Base-by-base conservation (phyloP, 2,329 filamentous ascomycete genomes). In the Hymenoscyphus repandus region DNA sequence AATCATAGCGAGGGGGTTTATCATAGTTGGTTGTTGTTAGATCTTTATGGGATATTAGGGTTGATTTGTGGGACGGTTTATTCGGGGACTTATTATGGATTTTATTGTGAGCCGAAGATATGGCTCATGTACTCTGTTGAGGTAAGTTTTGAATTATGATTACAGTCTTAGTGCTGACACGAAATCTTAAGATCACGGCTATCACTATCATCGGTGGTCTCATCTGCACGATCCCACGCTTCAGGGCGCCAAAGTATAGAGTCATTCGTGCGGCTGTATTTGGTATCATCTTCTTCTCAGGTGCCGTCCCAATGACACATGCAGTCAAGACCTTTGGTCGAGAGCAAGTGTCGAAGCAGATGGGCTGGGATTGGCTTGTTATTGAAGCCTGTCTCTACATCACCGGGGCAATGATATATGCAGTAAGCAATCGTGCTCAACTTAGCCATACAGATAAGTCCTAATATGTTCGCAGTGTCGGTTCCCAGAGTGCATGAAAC, bases 401-500 rank as follows among this genome's bases (percentile, higher is more conserved):
- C 44, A 57, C 59, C 17, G 72, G 71, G 1, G 69, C 69, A 12
- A 50, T 63, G 6, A 61, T 72, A 11, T 72, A 72, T 50, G 68
- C 62, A 43, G 70, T 72, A 60, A 66, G 70, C 66, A 47, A 17
- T 27, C 22, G n/a, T n/a, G n/a, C n/a, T n/a, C n/a, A n/a, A n/a
- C n/a, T n/a, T n/a, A n/a, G n/a, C n/a, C n/a, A n/a, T n/a, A n/a
- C n/a, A n/a, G n/a, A n/a, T n/a, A 27, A 4, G 22, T 36, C 17
- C 18, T 36, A 6, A 20, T 5, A 4, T 11, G 18, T 5, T 17
- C 17, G 37, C n/a, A 74, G 72, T 68, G 64, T 7, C 64, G 69
- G 40, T 69, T 75, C 43, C 73, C 74, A 1, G 73, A 76, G 58
- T 64, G 64, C 27, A 58, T 68, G 43, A 64, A 57, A 15, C 73